phyloP scores from a whole-genome alignment of 2,329 filamentous ascomycete genomes.

The Diplodia scrobiculata region DNA sequence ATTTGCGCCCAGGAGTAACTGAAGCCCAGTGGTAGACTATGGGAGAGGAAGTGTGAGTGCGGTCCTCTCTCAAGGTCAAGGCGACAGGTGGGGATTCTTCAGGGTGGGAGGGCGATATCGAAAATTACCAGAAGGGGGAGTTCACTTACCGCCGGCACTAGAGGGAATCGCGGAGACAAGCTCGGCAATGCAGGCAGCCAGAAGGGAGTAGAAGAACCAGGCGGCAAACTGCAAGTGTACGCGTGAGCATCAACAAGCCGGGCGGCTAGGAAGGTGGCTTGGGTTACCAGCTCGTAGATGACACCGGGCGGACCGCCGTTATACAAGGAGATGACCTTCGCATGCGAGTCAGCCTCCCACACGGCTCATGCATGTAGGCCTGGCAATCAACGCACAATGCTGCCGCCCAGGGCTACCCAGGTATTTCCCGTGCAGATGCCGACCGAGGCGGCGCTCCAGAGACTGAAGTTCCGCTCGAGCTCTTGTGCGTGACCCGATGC shows the following conservation, averaged over 20 bases:
- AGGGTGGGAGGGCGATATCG: conserved; percentile 1
- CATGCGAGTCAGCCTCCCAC: conserved; percentile 2
- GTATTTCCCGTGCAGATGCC: conserved; percentile 50
- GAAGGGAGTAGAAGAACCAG: conserved; percentile 55
- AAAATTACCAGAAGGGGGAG: background rate
- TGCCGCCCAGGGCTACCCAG: conserved; percentile 53
- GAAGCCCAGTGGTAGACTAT: conserved; percentile 58
- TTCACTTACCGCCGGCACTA: conserved; percentile 38
- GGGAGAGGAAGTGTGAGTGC: background rate
- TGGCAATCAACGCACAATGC: conserved; percentile 45
- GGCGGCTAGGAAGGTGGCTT: conserved; percentile 3
- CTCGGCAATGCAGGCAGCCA: conserved; percentile 56
- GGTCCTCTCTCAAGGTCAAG: background rate
- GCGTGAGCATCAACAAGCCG: background rate
- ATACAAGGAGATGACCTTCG: conserved; percentile 46
- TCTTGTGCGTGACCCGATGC: conserved; percentile 57
- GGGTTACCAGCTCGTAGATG: conserved; percentile 47
- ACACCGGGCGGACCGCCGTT: conserved; percentile 53
- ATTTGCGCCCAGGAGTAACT: conserved; percentile 51
- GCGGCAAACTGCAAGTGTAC: conserved; percentile 45
- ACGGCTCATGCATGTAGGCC: conserved; percentile 14
- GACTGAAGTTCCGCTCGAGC: conserved; percentile 54
- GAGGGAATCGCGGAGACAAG: conserved; percentile 52
- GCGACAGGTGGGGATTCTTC: background rate
- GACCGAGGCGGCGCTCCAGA: conserved; percentile 52